Evolutionary conservation across 2,329 filamentous ascomycete genomes (phyloP).

Genomic region (Colletotrichum sp.): DNA sequence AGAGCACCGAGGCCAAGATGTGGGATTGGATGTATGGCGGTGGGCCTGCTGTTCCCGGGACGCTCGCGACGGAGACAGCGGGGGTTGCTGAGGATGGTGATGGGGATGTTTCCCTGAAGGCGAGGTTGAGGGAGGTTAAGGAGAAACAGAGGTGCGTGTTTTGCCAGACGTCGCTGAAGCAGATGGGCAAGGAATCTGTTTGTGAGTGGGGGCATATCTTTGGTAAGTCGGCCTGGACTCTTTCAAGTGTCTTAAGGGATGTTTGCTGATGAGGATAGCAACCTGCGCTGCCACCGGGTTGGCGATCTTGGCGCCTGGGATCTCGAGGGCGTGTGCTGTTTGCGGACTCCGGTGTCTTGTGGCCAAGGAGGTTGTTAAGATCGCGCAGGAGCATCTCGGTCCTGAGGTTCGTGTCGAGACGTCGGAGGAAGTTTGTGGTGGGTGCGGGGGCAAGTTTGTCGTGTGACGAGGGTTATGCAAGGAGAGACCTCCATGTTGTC

Average conservation of each 20-base stretch:
- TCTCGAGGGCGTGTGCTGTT: constrained; percentile 59
- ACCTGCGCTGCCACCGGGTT: constrained; percentile 59
- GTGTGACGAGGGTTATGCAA: constrained; percentile 25
- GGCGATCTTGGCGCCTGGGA: constrained; percentile 58
- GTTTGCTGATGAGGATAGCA: constrained; percentile 34
- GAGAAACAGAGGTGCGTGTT: constrained; percentile 50
- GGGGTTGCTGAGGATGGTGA: background rate
- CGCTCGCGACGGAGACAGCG: constrained; percentile 22
- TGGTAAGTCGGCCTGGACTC: constrained; percentile 32
- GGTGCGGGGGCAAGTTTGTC: constrained; percentile 48
- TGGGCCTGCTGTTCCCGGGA: constrained; percentile 50
- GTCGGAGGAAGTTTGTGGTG: constrained; percentile 40
- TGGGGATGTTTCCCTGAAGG: constrained; percentile 29
- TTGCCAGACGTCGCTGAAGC: constrained; percentile 41
- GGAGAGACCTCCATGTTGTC: background rate
- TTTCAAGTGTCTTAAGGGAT: background rate
- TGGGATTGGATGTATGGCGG: constrained; percentile 66
- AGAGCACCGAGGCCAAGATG: constrained; percentile 59
- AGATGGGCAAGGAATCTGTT: constrained; percentile 36
- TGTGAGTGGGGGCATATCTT: constrained; percentile 47
- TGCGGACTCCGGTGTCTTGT: constrained; percentile 58
- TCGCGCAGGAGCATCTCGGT: constrained; percentile 35
- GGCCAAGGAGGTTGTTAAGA: constrained; percentile 41
- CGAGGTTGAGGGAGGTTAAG: constrained; percentile 42
- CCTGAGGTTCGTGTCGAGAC: constrained; percentile 31